Evolutionary conservation across 1,139 yeast species (phyloP), one percentile per base, ranked within the genome.

Genomic region (Taiozyma sp.): DNA sequence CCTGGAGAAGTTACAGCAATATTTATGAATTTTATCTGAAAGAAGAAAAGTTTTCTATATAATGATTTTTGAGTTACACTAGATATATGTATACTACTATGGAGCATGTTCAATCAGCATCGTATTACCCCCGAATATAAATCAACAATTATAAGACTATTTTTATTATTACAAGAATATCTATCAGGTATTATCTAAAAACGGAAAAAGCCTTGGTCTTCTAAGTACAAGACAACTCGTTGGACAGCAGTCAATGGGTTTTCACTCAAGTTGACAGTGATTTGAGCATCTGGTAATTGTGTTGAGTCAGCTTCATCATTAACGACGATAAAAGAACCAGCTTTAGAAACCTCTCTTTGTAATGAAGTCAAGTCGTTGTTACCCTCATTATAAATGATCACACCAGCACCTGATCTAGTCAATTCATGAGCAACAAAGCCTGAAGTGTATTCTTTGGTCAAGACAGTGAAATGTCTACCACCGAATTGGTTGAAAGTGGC

Each of bases 391-490:
- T 81, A 75, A 41, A 88, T 79, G 59, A 91, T 85, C 43, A 91
- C 95, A 60, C 96, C 98, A 19, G 96, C 76, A 50, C 98, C 97
- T 34, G 97, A 81, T 66, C 88, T 83, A 50, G 89, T 88, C 62
- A 91, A 80, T 72, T 91, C 97, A 56, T 85, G 80, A 49, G 91
- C 80, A 45, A 61, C 50, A 41, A 46, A 54, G 32, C 73, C 62
- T 52, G 80, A 75, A 44, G 77, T 76, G 43, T 77, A 70, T 50
- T 74, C 74, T 40, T 81, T 80, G 47, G 68, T 70, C 57, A 90
- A 73, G 56, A 86, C 77, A 47, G 95, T 80, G 58, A 87, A 88
- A 63, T 91, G 85, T 68, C 98, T 85, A 49, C 89, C 90, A 55
- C 86, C 81, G 59, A 80, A 83, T 75, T 91, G 97, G 75, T 91